Percentiles rank a stretch among this genome's conserved stretches.
These are phyloP conservation scores for Adansonia grandidieri DNA, from an alignment of 441 rosid species.

Conservation along the genomic window DNA sequence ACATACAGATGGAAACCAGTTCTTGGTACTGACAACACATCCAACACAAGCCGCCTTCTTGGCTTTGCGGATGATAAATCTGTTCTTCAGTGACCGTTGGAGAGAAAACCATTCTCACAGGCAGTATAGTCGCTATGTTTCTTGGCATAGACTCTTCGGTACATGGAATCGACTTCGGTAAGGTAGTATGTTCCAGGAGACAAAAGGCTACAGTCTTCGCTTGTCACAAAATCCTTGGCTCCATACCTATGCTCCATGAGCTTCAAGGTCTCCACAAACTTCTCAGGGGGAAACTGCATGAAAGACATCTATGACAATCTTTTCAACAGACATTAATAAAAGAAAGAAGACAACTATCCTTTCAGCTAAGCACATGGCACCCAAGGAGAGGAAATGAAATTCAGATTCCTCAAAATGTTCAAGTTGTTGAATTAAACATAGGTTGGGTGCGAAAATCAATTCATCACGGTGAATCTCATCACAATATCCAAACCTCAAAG, in stretches of 20 bases:
- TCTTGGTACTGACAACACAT: constrained; percentile 25
- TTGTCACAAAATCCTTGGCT: constrained; percentile 85
- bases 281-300: constrained; percentile 76
- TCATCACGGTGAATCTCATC: background rate
- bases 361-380: background rate
- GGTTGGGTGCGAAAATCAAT: background rate
- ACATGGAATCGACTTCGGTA: constrained; percentile 83
- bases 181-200: constrained; percentile 87
- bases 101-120: constrained; percentile 49
- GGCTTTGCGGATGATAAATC: constrained; percentile 1
- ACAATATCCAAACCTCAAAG: background rate
- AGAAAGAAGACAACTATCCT: background rate
- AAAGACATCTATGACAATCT: background rate
- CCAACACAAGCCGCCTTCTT: constrained; percentile 3
- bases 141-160: constrained; percentile 82
- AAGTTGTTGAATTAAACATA: background rate
- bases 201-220: constrained; percentile 81
- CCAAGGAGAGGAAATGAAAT: background rate
- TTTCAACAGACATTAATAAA: background rate
- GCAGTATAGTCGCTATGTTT: constrained; percentile 42
- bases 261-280: constrained; percentile 83
- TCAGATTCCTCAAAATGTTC: background rate
- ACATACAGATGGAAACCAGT: constrained; percentile 25
- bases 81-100: constrained; percentile 67
- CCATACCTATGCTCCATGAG: constrained; percentile 97